Conservation (phyloP, 164 flowering plant genomes). For the Akebia trifoliata region DNA sequence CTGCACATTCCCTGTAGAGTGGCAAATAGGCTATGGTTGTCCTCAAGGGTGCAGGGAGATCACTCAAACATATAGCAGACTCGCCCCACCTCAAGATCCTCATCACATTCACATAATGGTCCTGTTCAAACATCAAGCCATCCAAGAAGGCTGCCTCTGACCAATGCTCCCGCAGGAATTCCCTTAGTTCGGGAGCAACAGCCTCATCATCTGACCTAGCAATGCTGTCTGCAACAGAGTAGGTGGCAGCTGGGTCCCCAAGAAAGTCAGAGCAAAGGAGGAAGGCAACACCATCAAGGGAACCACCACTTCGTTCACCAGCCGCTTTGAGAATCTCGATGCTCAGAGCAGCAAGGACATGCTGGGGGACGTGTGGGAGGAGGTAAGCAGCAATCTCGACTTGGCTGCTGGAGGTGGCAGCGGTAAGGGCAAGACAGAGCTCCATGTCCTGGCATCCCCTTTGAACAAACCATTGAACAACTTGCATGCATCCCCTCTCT, state of each 20-base stretch:
- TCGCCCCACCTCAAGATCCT: conserved; percentile 56
- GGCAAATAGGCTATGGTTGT: conserved; percentile 75
- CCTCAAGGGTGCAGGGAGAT: conserved; percentile 64
- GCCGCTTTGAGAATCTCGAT: conserved; percentile 94
- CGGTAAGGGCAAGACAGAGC: conserved; percentile 92
- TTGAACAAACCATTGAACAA: conserved; percentile 86
- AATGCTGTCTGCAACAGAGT: conserved; percentile 83
- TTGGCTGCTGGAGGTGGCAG: conserved; percentile 88
- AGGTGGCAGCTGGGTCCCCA: conserved; percentile 77
- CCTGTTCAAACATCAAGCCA: conserved; percentile 55
- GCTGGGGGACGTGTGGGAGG: conserved; percentile 87
- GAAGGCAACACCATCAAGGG: conserved; percentile 83
- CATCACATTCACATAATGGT: conserved; percentile 58
- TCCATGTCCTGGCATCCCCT: conserved; percentile 93
- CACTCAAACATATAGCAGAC: conserved; percentile 59
- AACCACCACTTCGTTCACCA: conserved; percentile 85
- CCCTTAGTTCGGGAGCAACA: conserved; percentile 64
- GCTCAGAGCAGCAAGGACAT: conserved; percentile 82
- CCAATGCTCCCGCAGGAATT: conserved; percentile 73
- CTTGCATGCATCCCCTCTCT: conserved; percentile 86
- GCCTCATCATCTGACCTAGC: conserved; percentile 73
- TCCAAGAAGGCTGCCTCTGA: conserved; percentile 70
- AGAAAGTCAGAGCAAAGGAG: conserved; percentile 77
- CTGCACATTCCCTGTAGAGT: conserved; percentile 68
- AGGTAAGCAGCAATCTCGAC: conserved; percentile 73